phyloP scores from a whole-genome alignment of 192 early-diverging fungal species.

The Backusella liffmaniae region DNA sequence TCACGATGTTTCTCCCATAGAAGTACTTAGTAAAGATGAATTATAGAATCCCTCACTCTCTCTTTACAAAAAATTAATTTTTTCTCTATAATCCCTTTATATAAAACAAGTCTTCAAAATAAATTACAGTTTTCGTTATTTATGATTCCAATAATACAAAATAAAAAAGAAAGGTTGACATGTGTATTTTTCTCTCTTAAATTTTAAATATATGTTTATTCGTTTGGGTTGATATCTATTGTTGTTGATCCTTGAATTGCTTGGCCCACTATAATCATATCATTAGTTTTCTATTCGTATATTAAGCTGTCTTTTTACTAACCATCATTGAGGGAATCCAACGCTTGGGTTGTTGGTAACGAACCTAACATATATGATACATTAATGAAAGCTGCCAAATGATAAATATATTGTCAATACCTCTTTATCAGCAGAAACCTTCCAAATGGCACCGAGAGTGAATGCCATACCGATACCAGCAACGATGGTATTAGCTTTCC shows the following conservation, averaged over 20 bases:
- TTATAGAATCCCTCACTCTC: neutral
- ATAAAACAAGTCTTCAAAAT: neutral
- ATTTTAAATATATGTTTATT: neutral
- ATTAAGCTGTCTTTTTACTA: neutral
- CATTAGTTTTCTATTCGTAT: neutral
- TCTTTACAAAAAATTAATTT: no score
- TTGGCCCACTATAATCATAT: slow-evolving; percentile 36
- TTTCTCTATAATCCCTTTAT: neutral
- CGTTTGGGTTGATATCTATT: slow-evolving; percentile 6
- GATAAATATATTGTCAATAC: slow-evolving; percentile 13
- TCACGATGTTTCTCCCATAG: neutral
- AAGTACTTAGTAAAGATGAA: neutral
- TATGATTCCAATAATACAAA: no score
- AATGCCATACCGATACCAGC: slow-evolving; percentile 37
- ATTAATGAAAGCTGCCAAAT: neutral
- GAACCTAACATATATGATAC: slow-evolving; percentile 10
- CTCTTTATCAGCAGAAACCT: slow-evolving; percentile 41
- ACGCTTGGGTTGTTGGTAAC: slow-evolving; percentile 42
- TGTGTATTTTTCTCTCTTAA: no score
- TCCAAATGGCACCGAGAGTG: slow-evolving; percentile 37
- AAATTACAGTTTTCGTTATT: neutral
- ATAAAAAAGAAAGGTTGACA: no score
- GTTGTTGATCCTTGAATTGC: slow-evolving; percentile 37
- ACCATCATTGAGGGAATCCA: slow-evolving; percentile 57
- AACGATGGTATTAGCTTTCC: slow-evolving; percentile 46